Conservation (phyloP, 2,329 filamentous ascomycete species). For the Escovopsis sp. region DNA sequence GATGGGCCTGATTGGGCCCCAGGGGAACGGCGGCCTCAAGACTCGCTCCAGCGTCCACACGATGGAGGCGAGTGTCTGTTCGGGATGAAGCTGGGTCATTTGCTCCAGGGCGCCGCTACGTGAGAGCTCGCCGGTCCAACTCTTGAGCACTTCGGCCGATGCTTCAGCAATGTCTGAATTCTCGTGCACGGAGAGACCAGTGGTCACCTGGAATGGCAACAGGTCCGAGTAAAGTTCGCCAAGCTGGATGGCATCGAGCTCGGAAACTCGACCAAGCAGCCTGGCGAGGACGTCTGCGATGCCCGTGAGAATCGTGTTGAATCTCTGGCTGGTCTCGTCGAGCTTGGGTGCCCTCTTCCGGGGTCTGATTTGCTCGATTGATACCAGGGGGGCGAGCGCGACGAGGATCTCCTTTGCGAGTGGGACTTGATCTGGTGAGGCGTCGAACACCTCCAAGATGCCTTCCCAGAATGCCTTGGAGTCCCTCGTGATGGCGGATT, state of each 20-base stretch:
- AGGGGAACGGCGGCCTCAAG: constrained; percentile 27
- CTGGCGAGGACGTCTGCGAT: constrained; percentile 48
- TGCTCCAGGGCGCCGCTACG: constrained; percentile 26
- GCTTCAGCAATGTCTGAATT: constrained; percentile 67
- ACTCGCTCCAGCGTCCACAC: constrained; percentile 25
- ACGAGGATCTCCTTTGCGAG: constrained; percentile 62
- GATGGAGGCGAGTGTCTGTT: constrained; percentile 28
- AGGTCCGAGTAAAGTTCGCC: constrained; percentile 53
- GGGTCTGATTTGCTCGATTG: constrained; percentile 58
- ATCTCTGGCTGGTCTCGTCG: constrained; percentile 37
- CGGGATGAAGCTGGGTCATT: constrained; percentile 24
- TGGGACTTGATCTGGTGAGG: constrained; percentile 53
- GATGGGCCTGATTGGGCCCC: constrained; percentile 42
- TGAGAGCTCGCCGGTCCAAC: constrained; percentile 52
- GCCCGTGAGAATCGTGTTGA: constrained; percentile 56
- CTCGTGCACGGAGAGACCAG: constrained; percentile 69
- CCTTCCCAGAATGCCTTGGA: constrained; percentile 34
- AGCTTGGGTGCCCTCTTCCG: constrained; percentile 30
- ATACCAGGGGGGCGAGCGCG: constrained; percentile 54
- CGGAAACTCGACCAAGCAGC: constrained; percentile 64
- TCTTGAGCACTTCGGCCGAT: constrained; percentile 69
- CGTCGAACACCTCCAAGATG: constrained; percentile 57
- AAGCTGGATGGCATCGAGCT: constrained; percentile 57
- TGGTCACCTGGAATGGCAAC: constrained; percentile 55
- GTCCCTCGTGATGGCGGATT: constrained; percentile 52